phyloP scores from a whole-genome alignment of 108 stramenopile genomes.

The Pseudonitzschia pungens region DNA sequence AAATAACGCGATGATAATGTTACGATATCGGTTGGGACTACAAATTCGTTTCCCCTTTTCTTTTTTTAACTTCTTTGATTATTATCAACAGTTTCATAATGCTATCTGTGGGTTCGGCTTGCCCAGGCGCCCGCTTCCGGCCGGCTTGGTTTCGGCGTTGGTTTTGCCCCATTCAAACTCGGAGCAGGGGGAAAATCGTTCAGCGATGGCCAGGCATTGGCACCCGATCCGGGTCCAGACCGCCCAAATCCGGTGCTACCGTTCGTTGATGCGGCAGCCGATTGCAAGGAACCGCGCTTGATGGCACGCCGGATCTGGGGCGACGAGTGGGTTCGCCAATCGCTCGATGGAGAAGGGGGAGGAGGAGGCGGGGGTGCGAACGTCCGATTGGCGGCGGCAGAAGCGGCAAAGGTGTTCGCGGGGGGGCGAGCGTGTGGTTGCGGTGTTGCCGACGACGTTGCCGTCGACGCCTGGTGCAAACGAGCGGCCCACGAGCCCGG shows the following conservation, averaged over 20 bases:
- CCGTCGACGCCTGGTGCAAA: not conserved
- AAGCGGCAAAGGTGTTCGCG: no score
- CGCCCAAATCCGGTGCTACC: not conserved
- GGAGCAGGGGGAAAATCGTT: conserved; percentile 32
- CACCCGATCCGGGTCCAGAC: not conserved
- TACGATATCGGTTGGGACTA: not conserved
- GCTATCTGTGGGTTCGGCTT: not conserved
- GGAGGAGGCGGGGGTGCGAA: no score
- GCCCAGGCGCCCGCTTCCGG: conserved; percentile 15
- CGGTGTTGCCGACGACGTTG: not conserved
- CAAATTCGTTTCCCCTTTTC: no score
- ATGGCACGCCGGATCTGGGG: conserved; percentile 31
- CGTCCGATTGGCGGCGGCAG: no score
- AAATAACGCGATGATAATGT: not conserved
- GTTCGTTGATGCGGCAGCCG: not conserved
- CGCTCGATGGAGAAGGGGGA: conserved; percentile 31
- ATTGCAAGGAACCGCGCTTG: conserved; percentile 9
- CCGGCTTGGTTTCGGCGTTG: not conserved
- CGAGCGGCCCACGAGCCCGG: conserved; percentile 36
- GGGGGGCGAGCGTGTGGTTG: not conserved
- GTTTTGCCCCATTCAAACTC: not conserved
- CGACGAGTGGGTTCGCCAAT: conserved; percentile 41
- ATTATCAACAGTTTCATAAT: not conserved
- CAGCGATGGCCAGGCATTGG: conserved; percentile 31
- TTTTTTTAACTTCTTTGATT: no score